Conservation (phyloP, 192 early-diverging fungal species). For the Haplosporangium gracile region DNA sequence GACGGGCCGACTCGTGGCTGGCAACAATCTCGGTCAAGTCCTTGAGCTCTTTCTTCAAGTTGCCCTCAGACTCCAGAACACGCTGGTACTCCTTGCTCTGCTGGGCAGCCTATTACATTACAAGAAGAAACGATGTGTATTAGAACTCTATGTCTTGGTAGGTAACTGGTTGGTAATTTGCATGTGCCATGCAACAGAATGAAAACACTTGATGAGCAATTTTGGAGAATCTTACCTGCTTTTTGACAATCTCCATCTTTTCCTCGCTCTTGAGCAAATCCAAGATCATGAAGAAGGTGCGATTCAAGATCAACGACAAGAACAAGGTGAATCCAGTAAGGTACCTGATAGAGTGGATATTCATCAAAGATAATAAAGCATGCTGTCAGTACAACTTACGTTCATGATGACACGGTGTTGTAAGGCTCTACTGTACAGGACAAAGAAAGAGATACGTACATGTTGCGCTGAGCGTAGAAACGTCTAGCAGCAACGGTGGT, state of each 20-base stretch:
- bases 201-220: background rate
- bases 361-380: background rate
- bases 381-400: background rate
- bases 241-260: slow-evolving; percentile 58
- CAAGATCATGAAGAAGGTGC: slow-evolving; percentile 65
- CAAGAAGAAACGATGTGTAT: background rate
- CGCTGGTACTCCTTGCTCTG: slow-evolving; percentile 58
- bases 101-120: slow-evolving; percentile 37
- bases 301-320: slow-evolving; percentile 68
- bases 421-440: background rate
- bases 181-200: background rate
- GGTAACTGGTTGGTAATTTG: background rate
- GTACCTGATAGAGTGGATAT: slow-evolving; percentile 54
- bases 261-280: slow-evolving; percentile 67
- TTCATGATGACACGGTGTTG: background rate
- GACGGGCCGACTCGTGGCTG: slow-evolving; percentile 26
- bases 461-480: slow-evolving; percentile 71
- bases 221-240: slow-evolving; percentile 33
- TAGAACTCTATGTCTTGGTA: background rate
- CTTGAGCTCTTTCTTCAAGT: slow-evolving; percentile 55
- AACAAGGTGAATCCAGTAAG: slow-evolving; percentile 70
- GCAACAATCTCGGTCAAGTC: slow-evolving; percentile 30
- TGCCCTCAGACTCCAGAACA: slow-evolving; percentile 42
- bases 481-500: slow-evolving; percentile 58
- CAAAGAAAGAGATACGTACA: slow-evolving; percentile 43